These are phyloP conservation scores for Thozetella sp. DNA, from an alignment of 495 filamentous ascomycete genomes.

Conservation along the genomic window DNA sequence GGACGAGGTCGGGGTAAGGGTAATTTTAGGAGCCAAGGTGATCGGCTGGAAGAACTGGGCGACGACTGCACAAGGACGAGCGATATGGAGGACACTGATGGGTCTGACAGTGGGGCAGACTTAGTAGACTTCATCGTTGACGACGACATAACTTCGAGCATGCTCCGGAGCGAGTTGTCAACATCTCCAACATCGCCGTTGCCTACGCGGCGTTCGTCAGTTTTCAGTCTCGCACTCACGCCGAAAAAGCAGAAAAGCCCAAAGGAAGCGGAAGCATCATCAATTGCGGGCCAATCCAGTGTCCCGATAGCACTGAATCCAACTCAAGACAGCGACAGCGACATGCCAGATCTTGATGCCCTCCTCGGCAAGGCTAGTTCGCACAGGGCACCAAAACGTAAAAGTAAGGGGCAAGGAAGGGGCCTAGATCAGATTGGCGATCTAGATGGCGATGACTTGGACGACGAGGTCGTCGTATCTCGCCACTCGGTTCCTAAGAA, in stretches of 20 bases:
- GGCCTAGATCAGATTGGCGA: constrained; percentile 6
- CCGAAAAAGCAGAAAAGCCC: background rate
- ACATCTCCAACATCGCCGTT: constrained; percentile 29
- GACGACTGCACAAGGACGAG: constrained; percentile 50
- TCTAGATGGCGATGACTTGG: constrained; percentile 24
- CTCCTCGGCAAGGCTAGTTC: constrained; percentile 17
- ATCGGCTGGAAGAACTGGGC: constrained; percentile 41
- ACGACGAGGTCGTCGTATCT: constrained; percentile 18
- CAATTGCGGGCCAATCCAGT: constrained; percentile 24
- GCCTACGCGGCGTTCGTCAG: constrained; percentile 10
- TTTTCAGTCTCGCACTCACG: background rate
- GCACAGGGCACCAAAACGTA: background rate
- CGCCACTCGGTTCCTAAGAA: constrained; percentile 14
- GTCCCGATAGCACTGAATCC: constrained; percentile 26
- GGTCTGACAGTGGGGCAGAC: constrained; percentile 46
- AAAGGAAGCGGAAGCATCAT: background rate
- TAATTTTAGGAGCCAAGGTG: constrained; percentile 16
- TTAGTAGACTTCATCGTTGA: constrained; percentile 44
- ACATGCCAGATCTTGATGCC: constrained; percentile 35
- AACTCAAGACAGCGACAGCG: constrained; percentile 35
- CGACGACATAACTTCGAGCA: constrained; percentile 42
- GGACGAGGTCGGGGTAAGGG: constrained; percentile 9
- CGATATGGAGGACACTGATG: constrained; percentile 44
- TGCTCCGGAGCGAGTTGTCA: constrained; percentile 18
- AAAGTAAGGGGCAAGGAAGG: background rate